Evolutionary conservation across 2,329 filamentous ascomycete species (phyloP).

Genomic region (Aaosphaeria pasadenensis): DNA sequence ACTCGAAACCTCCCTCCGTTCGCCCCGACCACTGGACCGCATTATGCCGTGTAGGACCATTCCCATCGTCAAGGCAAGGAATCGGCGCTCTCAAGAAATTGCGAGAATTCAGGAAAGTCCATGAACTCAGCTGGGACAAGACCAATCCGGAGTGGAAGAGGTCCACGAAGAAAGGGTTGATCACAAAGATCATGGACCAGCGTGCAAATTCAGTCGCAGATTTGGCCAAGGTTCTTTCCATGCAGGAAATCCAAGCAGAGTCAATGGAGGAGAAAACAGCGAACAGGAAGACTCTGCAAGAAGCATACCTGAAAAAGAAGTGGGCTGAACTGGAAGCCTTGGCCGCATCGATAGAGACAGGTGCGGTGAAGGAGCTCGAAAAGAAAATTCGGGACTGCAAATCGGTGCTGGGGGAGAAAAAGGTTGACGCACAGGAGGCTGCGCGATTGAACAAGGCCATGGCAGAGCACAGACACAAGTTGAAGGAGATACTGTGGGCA

Average conservation of each 20-base stretch:
- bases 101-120: conserved; percentile 58
- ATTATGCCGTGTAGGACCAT: conserved; percentile 54
- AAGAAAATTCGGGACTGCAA: neutral
- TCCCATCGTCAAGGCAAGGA: conserved; percentile 49
- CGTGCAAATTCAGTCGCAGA: conserved; percentile 63
- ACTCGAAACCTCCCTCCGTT: conserved; percentile 56
- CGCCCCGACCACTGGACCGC: conserved; percentile 64
- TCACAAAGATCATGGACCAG: conserved; percentile 60
- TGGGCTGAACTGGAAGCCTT: conserved; percentile 22
- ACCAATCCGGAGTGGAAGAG: conserved; percentile 40
- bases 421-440: neutral
- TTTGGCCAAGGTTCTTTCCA: conserved; percentile 53
- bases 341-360: conserved; percentile 7
- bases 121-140: conserved; percentile 53
- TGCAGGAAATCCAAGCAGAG: conserved; percentile 42
- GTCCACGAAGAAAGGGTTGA: conserved; percentile 48
- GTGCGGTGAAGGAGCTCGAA: neutral
- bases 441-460: neutral
- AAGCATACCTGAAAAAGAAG: conserved; percentile 15
- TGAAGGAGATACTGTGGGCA: neutral
- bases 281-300: conserved; percentile 13
- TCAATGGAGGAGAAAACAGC: conserved; percentile 17
- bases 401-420: neutral
- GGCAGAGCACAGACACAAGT: neutral
- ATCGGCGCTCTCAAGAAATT: conserved; percentile 57